These are phyloP conservation scores for Colletotrichum sp. DNA, from an alignment of 2,329 filamentous ascomycete species.

Conservation along the genomic window DNA sequence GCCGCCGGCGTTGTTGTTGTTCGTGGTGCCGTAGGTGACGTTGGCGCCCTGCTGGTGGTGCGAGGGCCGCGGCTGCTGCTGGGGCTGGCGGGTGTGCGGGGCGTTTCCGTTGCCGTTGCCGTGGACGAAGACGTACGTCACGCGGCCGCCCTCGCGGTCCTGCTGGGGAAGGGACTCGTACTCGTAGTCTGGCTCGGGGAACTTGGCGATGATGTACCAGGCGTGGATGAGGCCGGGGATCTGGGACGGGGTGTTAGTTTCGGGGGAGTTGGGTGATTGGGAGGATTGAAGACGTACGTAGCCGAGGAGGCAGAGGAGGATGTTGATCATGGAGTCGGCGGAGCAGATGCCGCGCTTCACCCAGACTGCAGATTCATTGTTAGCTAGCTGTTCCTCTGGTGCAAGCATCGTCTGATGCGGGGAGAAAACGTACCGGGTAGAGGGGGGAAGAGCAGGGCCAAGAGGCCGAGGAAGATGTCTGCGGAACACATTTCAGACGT, in stretches of 20 bases:
- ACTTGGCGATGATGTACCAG: constrained; percentile 97
- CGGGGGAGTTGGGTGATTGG: constrained; percentile 30
- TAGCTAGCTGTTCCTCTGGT: constrained; percentile 25
- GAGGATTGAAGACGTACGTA: constrained; percentile 51
- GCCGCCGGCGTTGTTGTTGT: constrained; percentile 25
- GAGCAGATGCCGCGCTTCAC: constrained; percentile 94
- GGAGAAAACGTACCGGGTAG: constrained; percentile 59
- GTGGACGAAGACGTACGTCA: constrained; percentile 82
- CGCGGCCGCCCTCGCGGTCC: constrained; percentile 59
- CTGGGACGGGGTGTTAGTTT: constrained; percentile 30
- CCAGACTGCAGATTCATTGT: constrained; percentile 68
- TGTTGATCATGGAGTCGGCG: constrained; percentile 92
- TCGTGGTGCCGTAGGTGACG: constrained; percentile 54
- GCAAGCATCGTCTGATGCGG: not conserved
- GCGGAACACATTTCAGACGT: constrained; percentile 57
- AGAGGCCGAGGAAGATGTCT: constrained; percentile 67
- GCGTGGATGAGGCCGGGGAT: constrained; percentile 90
- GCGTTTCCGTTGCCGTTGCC: constrained; percentile 37
- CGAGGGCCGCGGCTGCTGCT: constrained; percentile 35
- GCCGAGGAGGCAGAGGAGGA: constrained; percentile 82
- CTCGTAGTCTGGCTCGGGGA: constrained; percentile 76
- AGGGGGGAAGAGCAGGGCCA: constrained; percentile 70
- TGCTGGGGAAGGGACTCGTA: constrained; percentile 68
- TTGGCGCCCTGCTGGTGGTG: constrained; percentile 31
- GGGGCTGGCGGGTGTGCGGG: constrained; percentile 32